Conservation (phyloP, 1,284 basidiomycete species). For the Fomitopsis schrenkii region DNA sequence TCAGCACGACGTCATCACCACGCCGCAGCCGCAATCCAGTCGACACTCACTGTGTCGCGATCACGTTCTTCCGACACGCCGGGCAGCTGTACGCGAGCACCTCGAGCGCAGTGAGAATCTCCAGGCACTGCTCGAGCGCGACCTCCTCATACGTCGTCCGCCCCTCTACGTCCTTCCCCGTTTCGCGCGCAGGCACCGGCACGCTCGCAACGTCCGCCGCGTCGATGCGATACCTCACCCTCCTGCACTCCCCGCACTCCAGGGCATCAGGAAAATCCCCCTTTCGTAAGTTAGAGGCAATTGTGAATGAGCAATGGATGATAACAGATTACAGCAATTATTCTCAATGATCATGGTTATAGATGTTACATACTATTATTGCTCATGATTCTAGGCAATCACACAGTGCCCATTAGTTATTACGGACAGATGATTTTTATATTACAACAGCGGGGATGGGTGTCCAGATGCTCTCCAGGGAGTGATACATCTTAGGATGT, state of each 20-base stretch:
- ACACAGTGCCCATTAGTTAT: too few species aligned
- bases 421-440: too few species aligned
- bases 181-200: conserved; percentile 66
- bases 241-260: conserved; percentile 77
- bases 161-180: conserved; percentile 51
- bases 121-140: conserved; percentile 65
- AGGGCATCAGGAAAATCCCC: too few species aligned
- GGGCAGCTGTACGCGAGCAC: conserved; percentile 71
- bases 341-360: too few species aligned
- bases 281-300: too few species aligned
- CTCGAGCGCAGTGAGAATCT: conserved; percentile 63
- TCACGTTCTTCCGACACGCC: conserved; percentile 56
- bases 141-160: conserved; percentile 72
- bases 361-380: too few species aligned
- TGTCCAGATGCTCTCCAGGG: too few species aligned
- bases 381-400: too few species aligned
- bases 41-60: conserved; percentile 51
- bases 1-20: not conserved
- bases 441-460: too few species aligned
- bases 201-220: conserved; percentile 76
- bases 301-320: too few species aligned
- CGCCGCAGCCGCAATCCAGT: not conserved
- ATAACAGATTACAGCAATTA: too few species aligned
- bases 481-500: too few species aligned
- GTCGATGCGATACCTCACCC: conserved; percentile 90